Conservation (phyloP, 2,329 filamentous ascomycete genomes). For the Neonectria magnoliae region DNA sequence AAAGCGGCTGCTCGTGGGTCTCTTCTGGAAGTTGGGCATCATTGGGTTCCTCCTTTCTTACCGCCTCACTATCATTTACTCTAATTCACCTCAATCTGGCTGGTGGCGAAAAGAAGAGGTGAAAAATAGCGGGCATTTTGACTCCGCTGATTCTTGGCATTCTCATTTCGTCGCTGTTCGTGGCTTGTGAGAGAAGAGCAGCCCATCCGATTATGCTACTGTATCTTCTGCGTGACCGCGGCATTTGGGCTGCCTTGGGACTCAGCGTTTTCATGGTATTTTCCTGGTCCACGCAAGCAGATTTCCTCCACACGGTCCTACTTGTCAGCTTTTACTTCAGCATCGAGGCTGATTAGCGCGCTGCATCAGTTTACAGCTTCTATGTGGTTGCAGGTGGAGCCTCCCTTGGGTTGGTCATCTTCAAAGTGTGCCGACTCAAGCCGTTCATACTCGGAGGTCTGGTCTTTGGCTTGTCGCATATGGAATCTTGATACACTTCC, state of each 20-base stretch:
- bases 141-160: slow-evolving; percentile 62
- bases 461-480: slow-evolving; percentile 65
- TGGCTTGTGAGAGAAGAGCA: slow-evolving; percentile 62
- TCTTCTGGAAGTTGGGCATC: slow-evolving; percentile 44
- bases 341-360: slow-evolving; percentile 63
- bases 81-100: slow-evolving; percentile 60
- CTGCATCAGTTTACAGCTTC: slow-evolving; percentile 63
- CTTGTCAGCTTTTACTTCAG: slow-evolving; percentile 67
- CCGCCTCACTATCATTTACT: slow-evolving; percentile 60
- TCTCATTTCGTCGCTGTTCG: slow-evolving; percentile 57
- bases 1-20: neutral
- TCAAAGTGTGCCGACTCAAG: slow-evolving; percentile 63
- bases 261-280: slow-evolving; percentile 61
- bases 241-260: slow-evolving; percentile 67
- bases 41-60: slow-evolving; percentile 62
- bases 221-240: slow-evolving; percentile 66
- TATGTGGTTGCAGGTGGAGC: slow-evolving; percentile 64
- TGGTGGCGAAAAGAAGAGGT: slow-evolving; percentile 45
- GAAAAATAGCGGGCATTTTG: slow-evolving; percentile 55
- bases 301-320: slow-evolving; percentile 69
- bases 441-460: slow-evolving; percentile 65
- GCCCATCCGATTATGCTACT: slow-evolving; percentile 65
- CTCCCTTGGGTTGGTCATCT: slow-evolving; percentile 61
- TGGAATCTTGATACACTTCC: slow-evolving; percentile 64
- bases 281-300: slow-evolving; percentile 66